Percentiles rank a stretch among this genome's conserved stretches.
Evolutionary conservation across 768 basidiomycete species (phyloP).

Genomic region (Melanogaster broomeanus): DNA sequence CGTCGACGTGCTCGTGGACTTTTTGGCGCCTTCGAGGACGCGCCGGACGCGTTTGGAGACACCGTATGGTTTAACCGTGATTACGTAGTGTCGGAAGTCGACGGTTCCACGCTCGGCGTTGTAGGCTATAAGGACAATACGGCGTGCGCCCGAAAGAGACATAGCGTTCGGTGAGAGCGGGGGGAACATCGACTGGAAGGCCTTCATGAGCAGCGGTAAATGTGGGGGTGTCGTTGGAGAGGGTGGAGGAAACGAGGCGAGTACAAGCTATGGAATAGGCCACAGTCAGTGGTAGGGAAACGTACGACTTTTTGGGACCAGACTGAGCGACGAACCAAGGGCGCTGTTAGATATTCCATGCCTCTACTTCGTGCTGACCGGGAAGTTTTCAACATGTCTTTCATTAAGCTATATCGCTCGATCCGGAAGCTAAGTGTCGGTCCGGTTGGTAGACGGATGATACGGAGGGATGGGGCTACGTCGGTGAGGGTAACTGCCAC

Average conservation of each 20-base stretch:
- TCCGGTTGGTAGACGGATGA: constrained; percentile 85
- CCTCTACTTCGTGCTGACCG: constrained; percentile 74
- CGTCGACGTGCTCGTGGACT: constrained; percentile 22
- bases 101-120: constrained; percentile 83
- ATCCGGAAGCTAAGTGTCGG: constrained; percentile 94
- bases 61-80: constrained; percentile 93
- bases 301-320: background rate
- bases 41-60: constrained; percentile 89
- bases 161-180: constrained; percentile 83
- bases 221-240: constrained; percentile 79
- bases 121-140: constrained; percentile 92
- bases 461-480: constrained; percentile 81
- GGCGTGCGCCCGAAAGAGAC: constrained; percentile 84
- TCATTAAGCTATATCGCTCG: constrained; percentile 90
- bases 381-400: constrained; percentile 71
- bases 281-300: background rate
- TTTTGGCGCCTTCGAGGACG: constrained; percentile 67
- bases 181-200: constrained; percentile 96
- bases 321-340: constrained; percentile 71
- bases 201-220: constrained; percentile 88
- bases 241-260: constrained; percentile 82
- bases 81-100: constrained; percentile 93
- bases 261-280: constrained; percentile 68
- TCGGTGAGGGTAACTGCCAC: constrained; percentile 90
- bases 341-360: constrained; percentile 89